phyloP scores from a whole-genome alignment of 805 yeast species.

The Jamesozyma piceae region DNA sequence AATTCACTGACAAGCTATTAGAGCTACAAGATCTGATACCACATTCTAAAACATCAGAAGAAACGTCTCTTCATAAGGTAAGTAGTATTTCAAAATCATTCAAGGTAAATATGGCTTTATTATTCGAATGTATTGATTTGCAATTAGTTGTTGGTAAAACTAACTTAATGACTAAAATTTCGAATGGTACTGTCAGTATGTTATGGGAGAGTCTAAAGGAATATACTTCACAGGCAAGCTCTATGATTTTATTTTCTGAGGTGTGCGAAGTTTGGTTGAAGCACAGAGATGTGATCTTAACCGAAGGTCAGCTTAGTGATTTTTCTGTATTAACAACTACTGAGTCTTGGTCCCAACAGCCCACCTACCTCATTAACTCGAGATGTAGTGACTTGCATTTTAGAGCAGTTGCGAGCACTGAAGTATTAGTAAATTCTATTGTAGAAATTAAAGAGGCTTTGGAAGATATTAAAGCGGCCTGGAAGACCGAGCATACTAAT shows the following conservation, averaged over 20 bases:
- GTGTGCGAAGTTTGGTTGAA: constrained; percentile 16
- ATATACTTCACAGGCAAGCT: constrained; percentile 16
- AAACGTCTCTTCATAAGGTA: neutral
- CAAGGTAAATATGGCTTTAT: constrained; percentile 12
- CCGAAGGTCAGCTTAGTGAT: constrained; percentile 16
- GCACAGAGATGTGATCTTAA: constrained; percentile 11
- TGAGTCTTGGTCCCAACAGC: constrained; percentile 11
- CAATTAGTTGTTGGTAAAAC: constrained; percentile 13
- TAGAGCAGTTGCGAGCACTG: constrained; percentile 17
- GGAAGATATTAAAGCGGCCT: neutral
- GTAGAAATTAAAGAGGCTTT: constrained; percentile 10
- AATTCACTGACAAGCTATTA: constrained; percentile 17
- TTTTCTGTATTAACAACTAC: constrained; percentile 14
- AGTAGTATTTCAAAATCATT: constrained; percentile 6
- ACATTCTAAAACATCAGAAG: constrained; percentile 1
- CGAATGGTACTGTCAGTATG: constrained; percentile 14
- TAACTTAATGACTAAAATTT: constrained; percentile 9
- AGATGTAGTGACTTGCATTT: constrained; percentile 18
- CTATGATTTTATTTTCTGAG: constrained; percentile 16
- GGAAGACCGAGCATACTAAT: neutral
- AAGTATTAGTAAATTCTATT: constrained; percentile 9
- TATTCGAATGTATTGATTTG: constrained; percentile 18
- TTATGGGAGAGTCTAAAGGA: constrained; percentile 18
- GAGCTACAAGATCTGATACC: constrained; percentile 9
- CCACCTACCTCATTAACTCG: constrained; percentile 11